Conservation (phyloP, 768 basidiomycete species). For the Sarcodon sp. region DNA sequence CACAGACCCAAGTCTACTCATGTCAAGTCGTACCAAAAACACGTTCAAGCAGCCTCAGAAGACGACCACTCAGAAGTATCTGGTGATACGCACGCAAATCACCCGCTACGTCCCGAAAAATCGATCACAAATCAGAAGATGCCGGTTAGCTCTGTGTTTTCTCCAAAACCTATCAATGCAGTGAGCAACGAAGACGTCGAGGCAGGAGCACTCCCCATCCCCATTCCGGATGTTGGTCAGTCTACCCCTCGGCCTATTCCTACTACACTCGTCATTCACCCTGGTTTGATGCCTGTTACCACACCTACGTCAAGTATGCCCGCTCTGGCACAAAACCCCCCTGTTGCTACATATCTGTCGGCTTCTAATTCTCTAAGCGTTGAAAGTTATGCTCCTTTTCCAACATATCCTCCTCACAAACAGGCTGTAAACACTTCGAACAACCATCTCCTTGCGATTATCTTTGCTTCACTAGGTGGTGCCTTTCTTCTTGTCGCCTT, state of each 20-base stretch:
- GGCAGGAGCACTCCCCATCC: neutral
- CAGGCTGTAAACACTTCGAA: conserved; percentile 5
- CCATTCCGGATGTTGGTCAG: neutral
- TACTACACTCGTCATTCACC: neutral
- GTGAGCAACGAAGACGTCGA: neutral
- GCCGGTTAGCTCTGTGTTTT: too few relatives aligned
- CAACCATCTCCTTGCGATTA: conserved; percentile 32
- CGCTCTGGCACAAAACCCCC: neutral
- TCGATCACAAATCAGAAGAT: too few relatives aligned
- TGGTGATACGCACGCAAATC: too few relatives aligned
- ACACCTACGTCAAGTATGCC: neutral
- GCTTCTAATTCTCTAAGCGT: conserved; percentile 1
- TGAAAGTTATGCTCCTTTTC: neutral
- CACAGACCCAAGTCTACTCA: too few relatives aligned
- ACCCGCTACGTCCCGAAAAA: too few relatives aligned
- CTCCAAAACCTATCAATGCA: neutral
- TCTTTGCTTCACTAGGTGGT: conserved; percentile 41
- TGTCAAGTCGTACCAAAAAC: too few relatives aligned
- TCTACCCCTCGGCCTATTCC: neutral
- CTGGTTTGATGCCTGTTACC: neutral
- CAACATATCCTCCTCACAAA: too few relatives aligned
- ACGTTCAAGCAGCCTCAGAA: too few relatives aligned
- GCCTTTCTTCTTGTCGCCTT: conserved; percentile 34
- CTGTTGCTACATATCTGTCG: neutral
- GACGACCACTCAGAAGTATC: too few relatives aligned